These are phyloP conservation scores for Priceomyces castillae DNA, from an alignment of 805 yeast genomes.

Conservation along the genomic window DNA sequence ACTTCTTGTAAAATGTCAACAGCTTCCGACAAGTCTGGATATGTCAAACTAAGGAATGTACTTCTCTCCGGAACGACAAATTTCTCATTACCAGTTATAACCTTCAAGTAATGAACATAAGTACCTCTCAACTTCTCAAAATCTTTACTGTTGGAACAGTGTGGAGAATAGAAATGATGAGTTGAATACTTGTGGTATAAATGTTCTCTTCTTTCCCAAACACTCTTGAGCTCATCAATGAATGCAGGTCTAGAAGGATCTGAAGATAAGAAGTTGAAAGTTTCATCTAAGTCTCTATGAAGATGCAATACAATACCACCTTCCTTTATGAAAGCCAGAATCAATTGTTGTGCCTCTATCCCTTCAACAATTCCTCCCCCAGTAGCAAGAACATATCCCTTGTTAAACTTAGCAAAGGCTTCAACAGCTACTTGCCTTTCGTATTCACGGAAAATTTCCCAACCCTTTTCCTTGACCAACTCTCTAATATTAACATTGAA, in stretches of 20 bases:
- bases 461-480: conserved; percentile 63
- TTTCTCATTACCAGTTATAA: conserved; percentile 55
- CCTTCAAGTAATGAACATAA: conserved; percentile 55
- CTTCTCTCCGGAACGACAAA: conserved; percentile 51
- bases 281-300: conserved; percentile 82
- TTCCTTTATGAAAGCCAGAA: conserved; percentile 49
- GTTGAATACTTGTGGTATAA: conserved; percentile 83
- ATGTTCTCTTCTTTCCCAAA: conserved; percentile 77
- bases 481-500: conserved; percentile 53
- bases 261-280: conserved; percentile 65
- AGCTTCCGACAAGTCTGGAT: conserved; percentile 52
- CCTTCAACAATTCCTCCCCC: conserved; percentile 97
- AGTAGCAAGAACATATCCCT: conserved; percentile 74
- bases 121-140: conserved; percentile 56
- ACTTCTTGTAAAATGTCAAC: conserved; percentile 50
- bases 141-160: conserved; percentile 55
- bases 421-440: conserved; percentile 61
- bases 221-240: conserved; percentile 71
- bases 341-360: conserved; percentile 57
- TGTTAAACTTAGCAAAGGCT: conserved; percentile 36
- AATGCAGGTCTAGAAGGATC: conserved; percentile 91
- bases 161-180: conserved; percentile 72
- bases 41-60: conserved; percentile 70
- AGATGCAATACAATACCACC: conserved; percentile 87
- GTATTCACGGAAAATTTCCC: conserved; percentile 79